Evolutionary conservation across 2,329 filamentous ascomycete species (phyloP).

Genomic region (Ascochyta clinopodiicola): DNA sequence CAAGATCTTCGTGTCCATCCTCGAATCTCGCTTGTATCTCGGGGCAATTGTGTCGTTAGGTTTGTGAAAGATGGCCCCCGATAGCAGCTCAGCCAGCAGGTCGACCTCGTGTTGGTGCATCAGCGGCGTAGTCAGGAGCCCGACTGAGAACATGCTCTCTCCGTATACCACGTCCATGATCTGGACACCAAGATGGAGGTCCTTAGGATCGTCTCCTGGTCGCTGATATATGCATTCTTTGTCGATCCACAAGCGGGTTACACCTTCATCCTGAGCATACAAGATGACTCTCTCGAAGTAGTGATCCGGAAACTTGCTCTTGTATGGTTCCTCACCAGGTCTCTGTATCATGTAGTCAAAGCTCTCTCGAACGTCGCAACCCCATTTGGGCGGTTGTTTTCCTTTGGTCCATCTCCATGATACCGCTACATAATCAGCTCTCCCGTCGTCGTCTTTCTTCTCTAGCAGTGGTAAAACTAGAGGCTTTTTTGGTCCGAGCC

Average conservation of each 20-base stretch:
- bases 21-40: background rate
- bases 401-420: slow-evolving; percentile 23
- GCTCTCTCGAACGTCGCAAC: background rate
- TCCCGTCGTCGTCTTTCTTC: slow-evolving; percentile 6
- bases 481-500: background rate
- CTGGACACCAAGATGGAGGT: slow-evolving; percentile 21
- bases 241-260: slow-evolving; percentile 26
- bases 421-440: slow-evolving; percentile 23
- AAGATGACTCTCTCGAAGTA: slow-evolving; percentile 27
- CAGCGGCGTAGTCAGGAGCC: slow-evolving; percentile 20
- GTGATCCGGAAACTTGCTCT: slow-evolving; percentile 24
- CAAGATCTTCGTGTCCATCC: background rate
- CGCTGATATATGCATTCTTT: slow-evolving; percentile 30
- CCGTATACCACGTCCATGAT: slow-evolving; percentile 32
- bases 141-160: slow-evolving; percentile 15
- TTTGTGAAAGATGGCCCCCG: slow-evolving; percentile 4
- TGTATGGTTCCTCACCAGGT: slow-evolving; percentile 4
- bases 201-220: slow-evolving; percentile 11
- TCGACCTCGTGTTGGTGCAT: slow-evolving; percentile 16
- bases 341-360: slow-evolving; percentile 20
- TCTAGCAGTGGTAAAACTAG: slow-evolving; percentile 6
- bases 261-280: slow-evolving; percentile 16
- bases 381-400: background rate
- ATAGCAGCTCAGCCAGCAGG: slow-evolving; percentile 15
- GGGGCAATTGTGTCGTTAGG: background rate